Base-by-base conservation (phyloP, 805 yeast species). In the Metschnikowia proteae region DNA sequence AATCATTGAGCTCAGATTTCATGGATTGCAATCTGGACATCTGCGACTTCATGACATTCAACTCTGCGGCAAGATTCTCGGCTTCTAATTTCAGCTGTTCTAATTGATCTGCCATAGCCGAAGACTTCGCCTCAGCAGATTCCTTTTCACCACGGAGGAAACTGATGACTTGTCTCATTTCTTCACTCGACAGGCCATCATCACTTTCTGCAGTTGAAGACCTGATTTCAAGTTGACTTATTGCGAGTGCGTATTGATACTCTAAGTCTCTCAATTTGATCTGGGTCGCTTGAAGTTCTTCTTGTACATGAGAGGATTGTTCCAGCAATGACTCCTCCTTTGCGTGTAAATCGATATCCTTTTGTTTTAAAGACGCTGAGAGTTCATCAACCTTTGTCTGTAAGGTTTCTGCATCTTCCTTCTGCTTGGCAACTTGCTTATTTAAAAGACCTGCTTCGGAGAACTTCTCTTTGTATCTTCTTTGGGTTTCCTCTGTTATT, bases 81-180 rank as follows among this genome's bases (percentile, higher is more conserved):
- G 85, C 67, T 34, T 75, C 74, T 50, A 79, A 80, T 52, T 79
- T 75, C 28, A 82, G 65, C 34, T 79, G 70, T 33, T 70, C 72
- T 48, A 76, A 75, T 56, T 86, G 94, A 49, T 81, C 79, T 8
- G 66, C 61, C 23, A 63, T 53, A 7, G 56, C 51, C 0, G 52
- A 22, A 3, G 59, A 68, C 56, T 83, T 86, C 6, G 82, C 76
- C 42, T 81, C 84, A 1, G 83, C 73, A 4, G 83, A 71, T 53
- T 89, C 96, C 58, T 84, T 86, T 55, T 88, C 95, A 52, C 84
- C 81, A 40, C 91, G 83, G 49, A 89, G 68, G 57, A 78, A 83
- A 1, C 74, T 61, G 32, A 89, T 67, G 27, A 88, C 75, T 53
- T 83, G 83, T 44, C 64, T 64, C 42, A 68, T 50, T 29, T 67